Base-by-base conservation (phyloP, 1,139 yeast species). In the Lodderomyces oxycetoniae region DNA sequence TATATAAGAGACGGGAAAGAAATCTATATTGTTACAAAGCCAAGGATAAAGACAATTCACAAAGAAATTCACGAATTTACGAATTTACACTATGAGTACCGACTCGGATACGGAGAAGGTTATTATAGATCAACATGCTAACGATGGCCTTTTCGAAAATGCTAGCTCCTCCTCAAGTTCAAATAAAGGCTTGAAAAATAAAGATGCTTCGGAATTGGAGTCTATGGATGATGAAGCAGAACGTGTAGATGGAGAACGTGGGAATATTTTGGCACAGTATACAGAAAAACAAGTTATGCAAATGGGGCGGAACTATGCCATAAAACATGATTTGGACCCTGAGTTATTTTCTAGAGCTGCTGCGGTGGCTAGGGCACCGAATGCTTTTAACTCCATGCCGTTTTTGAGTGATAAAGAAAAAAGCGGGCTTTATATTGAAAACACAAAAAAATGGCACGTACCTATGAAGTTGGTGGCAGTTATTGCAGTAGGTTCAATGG, bases 301-400 rank as follows among this genome's bases (percentile, higher is more conserved):
- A 39, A 78, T 82, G 78, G 95, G 91, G 17, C 65, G 82, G 39
- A 67, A 69, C 40, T 85, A 81, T 55, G 89, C 89, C 17, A 51
- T 58, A 26, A 73, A 72, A 44, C 63, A 82, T 48, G 77, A 68
- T 6, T 56, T 85, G 48, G 88, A 82, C 45, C 63, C 69, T 1
- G 89, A 81, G 8, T 58, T 77, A 33, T 81, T 86, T 53, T 78
- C 79, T 12, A 67, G 71, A 30, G 95, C 83, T 17, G 95, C 95
- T 1, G 80, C 87, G 2, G 59, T 83, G 29, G 89, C 95, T 2
- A 73, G 88, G 51, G 58, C 68, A 26, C 91, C 91, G 5, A 55
- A 53, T 6, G 74, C 70, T 1, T 79, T 67, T 55, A 77, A 73
- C 47, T 69, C 78, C 21, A 75, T 85, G 76, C 54, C 60, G 0